Base-by-base conservation (phyloP, 805 yeast genomes). In the Saccharomycopsis oosterbeekiorum region DNA sequence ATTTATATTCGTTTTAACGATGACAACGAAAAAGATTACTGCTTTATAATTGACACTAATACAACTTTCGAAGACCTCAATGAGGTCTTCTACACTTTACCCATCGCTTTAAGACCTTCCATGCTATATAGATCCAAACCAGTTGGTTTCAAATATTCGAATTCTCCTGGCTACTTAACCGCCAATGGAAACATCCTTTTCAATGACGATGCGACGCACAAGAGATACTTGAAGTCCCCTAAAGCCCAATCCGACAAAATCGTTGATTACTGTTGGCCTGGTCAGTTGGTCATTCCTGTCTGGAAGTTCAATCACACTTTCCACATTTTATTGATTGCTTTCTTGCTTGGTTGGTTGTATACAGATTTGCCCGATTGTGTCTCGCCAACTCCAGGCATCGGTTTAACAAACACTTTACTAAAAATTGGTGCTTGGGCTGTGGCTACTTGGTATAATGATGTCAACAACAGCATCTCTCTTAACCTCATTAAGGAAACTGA, bases 381-480 rank as follows among this genome's bases (percentile, higher is more conserved):
- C 59, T 82, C 92, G 41, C 97, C 97, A 56, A 93, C 98, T 3
- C 98, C 98, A 0, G 97, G 97, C 26, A 80, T 84, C 61, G 87
- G 92, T 66, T 74, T 90, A 61, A 86, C 96, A 11, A 86, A 84
- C 68, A 82, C 83, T 66, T 61, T 84, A 34, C 74, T 80, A 5
- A 73, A 69, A 59, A 19, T 64, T 1, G 60, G 69, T 4, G 68
- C 72, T 14, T 63, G 66, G 29, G 24, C 76, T 1, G 68, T 78
- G 29, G 65, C 68, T 17, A 60, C 66, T 21, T 73, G 81, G 40
- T 34, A 50, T 15, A 62, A 55, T 17, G 57, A 58, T 64, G 81
- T 80, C 17, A 67, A 73, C 55, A 69, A 72, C 4, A 72, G 71
- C 3, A 66, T 83, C 41, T 86, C 86, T 2, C 70, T 68, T 2